Evolutionary conservation across 192 early-diverging fungal species (phyloP).

Genomic region (Gaertneriomyces sp.): DNA sequence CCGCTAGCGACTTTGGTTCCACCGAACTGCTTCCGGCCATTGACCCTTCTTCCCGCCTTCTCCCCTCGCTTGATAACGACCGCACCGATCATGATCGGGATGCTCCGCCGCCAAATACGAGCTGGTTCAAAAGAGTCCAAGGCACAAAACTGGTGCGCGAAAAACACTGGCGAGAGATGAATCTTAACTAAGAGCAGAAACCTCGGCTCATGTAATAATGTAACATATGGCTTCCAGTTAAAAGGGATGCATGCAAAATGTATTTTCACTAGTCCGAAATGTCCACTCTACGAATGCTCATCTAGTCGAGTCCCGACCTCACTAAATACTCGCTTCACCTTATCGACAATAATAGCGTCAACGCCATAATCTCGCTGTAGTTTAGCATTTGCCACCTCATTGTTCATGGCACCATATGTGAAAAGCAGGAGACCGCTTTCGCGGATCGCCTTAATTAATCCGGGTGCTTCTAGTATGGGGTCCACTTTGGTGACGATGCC

Average conservation of each 20-base stretch:
- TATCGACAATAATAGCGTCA: conserved; percentile 81
- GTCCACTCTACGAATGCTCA: too few species aligned
- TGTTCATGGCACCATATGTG: conserved; percentile 82
- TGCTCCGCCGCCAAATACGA: conserved; percentile 16
- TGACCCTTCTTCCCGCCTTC: too few species aligned
- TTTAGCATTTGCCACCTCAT: conserved; percentile 64
- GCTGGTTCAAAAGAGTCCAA: conserved; percentile 30
- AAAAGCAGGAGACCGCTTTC: conserved; percentile 67
- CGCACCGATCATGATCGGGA: not conserved
- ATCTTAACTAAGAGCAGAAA: not conserved
- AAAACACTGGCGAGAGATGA: conserved; percentile 34
- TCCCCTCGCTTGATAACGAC: too few species aligned
- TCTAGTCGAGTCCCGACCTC: not conserved
- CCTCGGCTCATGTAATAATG: too few species aligned
- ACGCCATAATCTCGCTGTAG: conserved; percentile 76
- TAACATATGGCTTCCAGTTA: too few species aligned
- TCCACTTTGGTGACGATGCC: conserved; percentile 77
- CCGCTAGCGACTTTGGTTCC: too few species aligned
- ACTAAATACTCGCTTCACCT: conserved; percentile 20
- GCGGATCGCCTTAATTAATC: conserved; percentile 66
- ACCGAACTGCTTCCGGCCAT: too few species aligned
- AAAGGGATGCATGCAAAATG: too few species aligned
- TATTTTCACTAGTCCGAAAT: too few species aligned
- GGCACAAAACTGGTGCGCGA: conserved; percentile 34
- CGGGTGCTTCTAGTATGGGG: conserved; percentile 73